Evolutionary conservation across 306 rosid species (phyloP), one percentile per base, ranked within the genome.

Genomic region (Pterocarpus macrocarpus): DNA sequence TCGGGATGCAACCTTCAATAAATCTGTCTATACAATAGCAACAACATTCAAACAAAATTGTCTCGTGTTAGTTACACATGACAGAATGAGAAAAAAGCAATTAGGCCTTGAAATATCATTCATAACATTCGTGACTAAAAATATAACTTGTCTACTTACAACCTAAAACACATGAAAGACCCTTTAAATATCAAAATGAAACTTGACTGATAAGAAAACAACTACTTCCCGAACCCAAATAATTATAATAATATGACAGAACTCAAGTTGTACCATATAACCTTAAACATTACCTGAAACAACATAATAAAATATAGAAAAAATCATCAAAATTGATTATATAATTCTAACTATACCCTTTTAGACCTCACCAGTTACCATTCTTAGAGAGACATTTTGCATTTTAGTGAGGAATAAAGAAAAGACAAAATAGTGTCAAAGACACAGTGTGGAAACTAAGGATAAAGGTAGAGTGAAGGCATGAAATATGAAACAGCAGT

Each of bases 1-100:
- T 35, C 92, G 79, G 74, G 97, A 86, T 38, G 95, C 90, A 44
- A 85, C 91, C 91, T 87, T 90, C 78, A 94, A 89, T 56, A 88
- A 80, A 84, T 86, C 97, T 95, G 97, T 81, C 91, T 64, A 59
- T 57, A 85, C 83, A 84, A 22, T 1, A 22, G 28, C 28, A 22
- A 47, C 3, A 76, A 68, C 49, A 70, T 72, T 88, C 14, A 85
- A 87, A 83, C 61, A 32, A 69, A 69, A 69, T 41, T 1, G 61
- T n/a, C 64, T 39, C 36, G 81, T 66, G 73, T 81, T 30, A 80
- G 62, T n/a, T 52, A 64, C 15, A 12, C 69, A 59, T 2, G 65
- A 11, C 43, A 34, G 41, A 63, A 13, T 34, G 44, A 63, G 69
- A 47, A 1, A 44, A 44, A 44, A 33, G 2, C 50, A 68, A 76